These are phyloP conservation scores for Aspergillus jensenii DNA, from an alignment of 2,329 filamentous ascomycete species.

Conservation along the genomic window DNA sequence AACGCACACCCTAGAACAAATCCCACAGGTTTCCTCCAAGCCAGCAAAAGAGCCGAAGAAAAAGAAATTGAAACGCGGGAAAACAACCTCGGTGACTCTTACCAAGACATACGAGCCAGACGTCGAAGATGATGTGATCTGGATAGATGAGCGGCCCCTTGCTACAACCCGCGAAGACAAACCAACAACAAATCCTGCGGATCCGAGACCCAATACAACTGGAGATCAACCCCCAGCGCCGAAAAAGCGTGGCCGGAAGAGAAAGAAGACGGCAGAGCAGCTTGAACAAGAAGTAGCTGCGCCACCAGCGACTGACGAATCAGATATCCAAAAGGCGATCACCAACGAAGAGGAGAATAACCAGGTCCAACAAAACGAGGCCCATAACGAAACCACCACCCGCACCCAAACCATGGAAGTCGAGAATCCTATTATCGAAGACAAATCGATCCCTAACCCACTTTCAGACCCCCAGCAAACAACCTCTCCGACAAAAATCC, in stretches of 20 bases:
- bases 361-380: not conserved
- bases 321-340: not conserved
- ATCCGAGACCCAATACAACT: not conserved
- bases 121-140: slow-evolving; percentile 43
- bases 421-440: not conserved
- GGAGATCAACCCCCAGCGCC: slow-evolving; percentile 20
- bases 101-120: slow-evolving; percentile 30
- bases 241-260: slow-evolving; percentile 47
- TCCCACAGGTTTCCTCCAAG: not conserved
- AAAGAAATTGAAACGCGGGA: slow-evolving; percentile 47
- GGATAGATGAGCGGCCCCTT: slow-evolving; percentile 35
- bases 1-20: not conserved
- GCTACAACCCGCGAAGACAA: slow-evolving; percentile 10
- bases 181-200: not conserved
- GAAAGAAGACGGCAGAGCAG: slow-evolving; percentile 36
- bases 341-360: not conserved
- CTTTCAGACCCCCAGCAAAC: not conserved
- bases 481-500: not conserved
- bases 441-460: not conserved
- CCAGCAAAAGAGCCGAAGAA: slow-evolving; percentile 36
- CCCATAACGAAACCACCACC: not conserved
- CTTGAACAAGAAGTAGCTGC: not conserved
- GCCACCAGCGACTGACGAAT: not conserved
- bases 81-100: slow-evolving; percentile 37
- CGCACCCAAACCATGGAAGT: not conserved